These are phyloP conservation scores for Bacterosira constricta DNA, from an alignment of 108 stramenopile species.

Conservation along the genomic window DNA sequence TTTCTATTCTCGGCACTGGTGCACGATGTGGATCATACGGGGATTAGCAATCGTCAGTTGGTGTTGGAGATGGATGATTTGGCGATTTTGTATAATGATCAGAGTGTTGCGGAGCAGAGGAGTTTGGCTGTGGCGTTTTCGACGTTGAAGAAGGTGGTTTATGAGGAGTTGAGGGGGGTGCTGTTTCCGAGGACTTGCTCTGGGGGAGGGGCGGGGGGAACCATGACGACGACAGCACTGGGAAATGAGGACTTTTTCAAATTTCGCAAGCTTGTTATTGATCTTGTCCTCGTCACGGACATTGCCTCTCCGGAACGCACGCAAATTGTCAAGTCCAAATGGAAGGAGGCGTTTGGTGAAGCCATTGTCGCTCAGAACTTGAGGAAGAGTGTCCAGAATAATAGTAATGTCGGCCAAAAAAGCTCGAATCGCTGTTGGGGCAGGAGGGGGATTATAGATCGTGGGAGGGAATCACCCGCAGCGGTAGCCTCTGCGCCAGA, in stretches of 20 bases:
- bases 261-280: constrained; percentile 68
- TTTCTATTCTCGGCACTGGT: constrained; percentile 33
- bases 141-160: constrained; percentile 53
- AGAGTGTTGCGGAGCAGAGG: constrained; percentile 75
- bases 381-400: neutral
- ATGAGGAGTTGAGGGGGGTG: constrained; percentile 40
- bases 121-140: constrained; percentile 72
- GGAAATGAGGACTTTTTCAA: constrained; percentile 52
- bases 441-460: neutral
- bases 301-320: constrained; percentile 68
- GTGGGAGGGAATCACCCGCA: neutral
- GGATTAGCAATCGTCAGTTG: constrained; percentile 17
- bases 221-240: neutral
- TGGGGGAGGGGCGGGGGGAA: no score
- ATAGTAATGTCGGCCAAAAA: neutral
- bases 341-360: constrained; percentile 88
- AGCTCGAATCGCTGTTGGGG: neutral
- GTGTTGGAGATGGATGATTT: constrained; percentile 41
- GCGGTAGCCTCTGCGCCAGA: no score
- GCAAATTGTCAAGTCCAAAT: constrained; percentile 71
- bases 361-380: constrained; percentile 27
- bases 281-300: constrained; percentile 58
- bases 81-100: constrained; percentile 81
- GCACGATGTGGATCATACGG: constrained; percentile 41
- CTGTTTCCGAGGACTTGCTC: constrained; percentile 33